These are phyloP conservation scores for Papiliotrema terrestris DNA, from an alignment of 1,284 basidiomycete genomes.

Conservation along the genomic window DNA sequence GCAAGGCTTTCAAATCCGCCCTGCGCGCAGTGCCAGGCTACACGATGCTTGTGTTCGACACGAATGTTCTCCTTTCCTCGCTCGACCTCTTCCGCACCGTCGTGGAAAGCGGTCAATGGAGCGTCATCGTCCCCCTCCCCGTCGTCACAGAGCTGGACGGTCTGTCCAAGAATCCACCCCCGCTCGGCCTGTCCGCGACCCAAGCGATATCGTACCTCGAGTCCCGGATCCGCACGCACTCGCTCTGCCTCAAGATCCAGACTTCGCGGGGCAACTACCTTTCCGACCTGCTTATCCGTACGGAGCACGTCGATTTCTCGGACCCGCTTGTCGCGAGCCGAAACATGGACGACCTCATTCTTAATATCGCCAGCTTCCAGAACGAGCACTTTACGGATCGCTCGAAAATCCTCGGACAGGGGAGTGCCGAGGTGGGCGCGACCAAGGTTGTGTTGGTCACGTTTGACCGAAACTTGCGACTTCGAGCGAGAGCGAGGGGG, in stretches of 20 bases:
- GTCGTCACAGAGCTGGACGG: constrained; percentile 97
- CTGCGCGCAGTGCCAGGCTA: constrained; percentile 76
- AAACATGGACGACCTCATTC: constrained; percentile 86
- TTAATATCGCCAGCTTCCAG: constrained; percentile 89
- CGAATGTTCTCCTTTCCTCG: constrained; percentile 84
- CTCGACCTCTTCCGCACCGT: constrained; percentile 68
- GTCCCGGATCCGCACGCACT: constrained; percentile 68
- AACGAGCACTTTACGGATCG: constrained; percentile 87
- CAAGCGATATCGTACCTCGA: constrained; percentile 72
- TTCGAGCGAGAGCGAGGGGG: constrained; percentile 46
- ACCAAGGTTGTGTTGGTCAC: constrained; percentile 84
- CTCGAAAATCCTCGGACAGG: constrained; percentile 60
- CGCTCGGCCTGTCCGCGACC: constrained; percentile 63
- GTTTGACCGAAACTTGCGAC: constrained; percentile 73
- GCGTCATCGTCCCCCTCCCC: constrained; percentile 82
- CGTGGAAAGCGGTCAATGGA: constrained; percentile 79
- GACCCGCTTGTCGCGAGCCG: constrained; percentile 6
- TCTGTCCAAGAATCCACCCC: constrained; percentile 63
- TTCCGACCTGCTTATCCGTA: constrained; percentile 72
- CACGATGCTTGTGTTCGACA: constrained; percentile 87
- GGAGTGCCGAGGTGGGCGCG: constrained; percentile 47
- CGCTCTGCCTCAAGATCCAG: constrained; percentile 81
- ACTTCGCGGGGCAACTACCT: constrained; percentile 94
- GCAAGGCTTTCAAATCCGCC: constrained; percentile 24
- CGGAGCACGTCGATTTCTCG: constrained; percentile 70